phyloP scores from a whole-genome alignment of 202 grass and related monocot genomes.

The Bolboschoenoplectus hybrid region DNA sequence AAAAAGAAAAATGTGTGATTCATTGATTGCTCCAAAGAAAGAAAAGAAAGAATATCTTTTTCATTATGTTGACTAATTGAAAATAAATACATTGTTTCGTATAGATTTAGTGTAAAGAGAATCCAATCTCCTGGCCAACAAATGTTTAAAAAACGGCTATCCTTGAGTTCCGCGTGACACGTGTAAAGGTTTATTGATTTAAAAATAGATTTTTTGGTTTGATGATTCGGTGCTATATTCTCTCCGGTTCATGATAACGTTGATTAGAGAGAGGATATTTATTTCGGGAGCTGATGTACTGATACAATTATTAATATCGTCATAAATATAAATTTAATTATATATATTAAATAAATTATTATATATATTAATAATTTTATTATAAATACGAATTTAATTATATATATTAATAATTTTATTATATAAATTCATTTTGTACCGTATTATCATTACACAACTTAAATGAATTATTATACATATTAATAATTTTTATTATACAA shows the following conservation, averaged over 20 bases:
- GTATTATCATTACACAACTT: too few species aligned
- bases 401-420: too few species aligned
- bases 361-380: too few species aligned
- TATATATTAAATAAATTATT: too few species aligned
- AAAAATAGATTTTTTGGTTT: neutral
- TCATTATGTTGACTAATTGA: neutral
- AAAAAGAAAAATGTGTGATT: neutral
- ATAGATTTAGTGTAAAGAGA: neutral
- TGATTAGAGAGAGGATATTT: conserved; percentile 1
- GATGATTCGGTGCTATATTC: conserved; percentile 26
- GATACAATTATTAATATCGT: too few species aligned
- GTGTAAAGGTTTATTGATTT: neutral
- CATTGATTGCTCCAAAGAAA: neutral
- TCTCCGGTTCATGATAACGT: neutral
- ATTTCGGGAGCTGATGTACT: neutral
- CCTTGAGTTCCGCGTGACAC: neutral
- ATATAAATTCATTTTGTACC: too few species aligned
- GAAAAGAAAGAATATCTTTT: neutral
- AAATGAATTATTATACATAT: too few species aligned
- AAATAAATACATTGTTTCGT: conserved; percentile 7
- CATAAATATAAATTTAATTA: too few species aligned
- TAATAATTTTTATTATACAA: too few species aligned
- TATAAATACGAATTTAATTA: too few species aligned
- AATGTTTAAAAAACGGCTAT: neutral
- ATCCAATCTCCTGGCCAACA: conserved; percentile 8